Base-by-base conservation (phyloP, 805 yeast genomes). In the Debaryomyces tyrocola region DNA sequence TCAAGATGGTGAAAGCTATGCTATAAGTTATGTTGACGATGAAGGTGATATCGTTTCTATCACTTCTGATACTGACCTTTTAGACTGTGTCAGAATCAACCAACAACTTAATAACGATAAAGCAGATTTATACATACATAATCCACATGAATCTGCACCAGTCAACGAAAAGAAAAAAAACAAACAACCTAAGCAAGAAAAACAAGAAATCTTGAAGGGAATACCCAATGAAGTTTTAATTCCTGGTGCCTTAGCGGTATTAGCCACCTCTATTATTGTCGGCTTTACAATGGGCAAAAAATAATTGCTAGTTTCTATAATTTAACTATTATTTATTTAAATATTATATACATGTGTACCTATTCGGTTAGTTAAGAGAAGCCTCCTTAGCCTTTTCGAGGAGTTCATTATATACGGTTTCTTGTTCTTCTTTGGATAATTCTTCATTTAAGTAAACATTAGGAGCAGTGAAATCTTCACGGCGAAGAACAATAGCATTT, bases 1-100 rank as follows among this genome's bases (percentile, higher is more conserved):
- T 12, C 51, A 48, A n/a, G 60, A 50, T 10, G 52, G 49, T 4
- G 70, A 67, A 6, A 55, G 49, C 1, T 84, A 82, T 63, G 90
- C 89, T 0, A 78, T 89, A 43, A 83, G 90, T 46, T 89, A 89
- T 54, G 62, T 83, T 27, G 96, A 90, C 57, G 96, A 89, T 57
- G 96, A 90, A 57, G 86, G 87, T 11, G 96, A 90, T 59, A 68
- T 85, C 11, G 87, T 90, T 20, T 83, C 89, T 1, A 80, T 90
- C 33, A 85, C 94, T 0, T 77, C 86, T 3, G 86, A 85, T 56
- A 78, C 77, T 55, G 96, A 90, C 59, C 74, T 90, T 47, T 58
- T 71, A 17, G 96, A 89, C 52, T 88, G 96, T 60, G 81, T 85
- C n/a, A 63, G 66, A 42, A 75, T 85, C 36, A 74, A 84, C 53